Evolutionary conservation across 2,329 filamentous ascomycete genomes (phyloP).

Genomic region (Aureobasidium subglaciale): DNA sequence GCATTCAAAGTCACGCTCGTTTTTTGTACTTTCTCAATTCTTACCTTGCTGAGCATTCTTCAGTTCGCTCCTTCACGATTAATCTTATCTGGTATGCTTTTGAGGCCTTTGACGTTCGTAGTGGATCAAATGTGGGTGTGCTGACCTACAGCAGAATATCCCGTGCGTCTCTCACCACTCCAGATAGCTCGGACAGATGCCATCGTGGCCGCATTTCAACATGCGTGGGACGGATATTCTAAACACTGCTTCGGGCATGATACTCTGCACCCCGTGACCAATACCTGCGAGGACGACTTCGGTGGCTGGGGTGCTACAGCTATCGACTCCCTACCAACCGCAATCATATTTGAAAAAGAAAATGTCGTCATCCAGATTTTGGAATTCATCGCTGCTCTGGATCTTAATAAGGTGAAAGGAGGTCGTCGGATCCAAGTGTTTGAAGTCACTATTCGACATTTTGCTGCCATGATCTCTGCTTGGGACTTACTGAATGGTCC

Average conservation of each 20-base stretch:
- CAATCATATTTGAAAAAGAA: conserved; percentile 22
- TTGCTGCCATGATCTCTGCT: conserved; percentile 23
- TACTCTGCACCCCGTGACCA: conserved; percentile 24
- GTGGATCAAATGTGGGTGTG: not conserved
- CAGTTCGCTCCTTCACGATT: not conserved
- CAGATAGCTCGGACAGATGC: not conserved
- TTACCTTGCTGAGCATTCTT: not conserved
- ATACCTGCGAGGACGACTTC: conserved; percentile 23
- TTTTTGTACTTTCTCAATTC: not conserved
- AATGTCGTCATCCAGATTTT: conserved; percentile 20
- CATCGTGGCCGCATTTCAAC: conserved; percentile 21
- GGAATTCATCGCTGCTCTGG: conserved; percentile 19
- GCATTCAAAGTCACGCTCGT: conserved; percentile 1
- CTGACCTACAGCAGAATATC: not conserved
- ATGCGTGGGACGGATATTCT: conserved; percentile 30
- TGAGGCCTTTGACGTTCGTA: not conserved
- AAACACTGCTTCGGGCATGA: conserved; percentile 29
- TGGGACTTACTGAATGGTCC: conserved; percentile 22
- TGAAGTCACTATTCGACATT: conserved; percentile 23
- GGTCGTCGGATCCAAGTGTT: conserved; percentile 21
- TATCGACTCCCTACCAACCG: conserved; percentile 22
- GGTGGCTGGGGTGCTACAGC: conserved; percentile 24
- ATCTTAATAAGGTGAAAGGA: conserved; percentile 18
- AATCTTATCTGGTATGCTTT: conserved; percentile 1
- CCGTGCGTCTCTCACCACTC: not conserved